Evolutionary conservation across 805 yeast genomes (phyloP).

Genomic region (Hanseniaspora clermontiae): DNA sequence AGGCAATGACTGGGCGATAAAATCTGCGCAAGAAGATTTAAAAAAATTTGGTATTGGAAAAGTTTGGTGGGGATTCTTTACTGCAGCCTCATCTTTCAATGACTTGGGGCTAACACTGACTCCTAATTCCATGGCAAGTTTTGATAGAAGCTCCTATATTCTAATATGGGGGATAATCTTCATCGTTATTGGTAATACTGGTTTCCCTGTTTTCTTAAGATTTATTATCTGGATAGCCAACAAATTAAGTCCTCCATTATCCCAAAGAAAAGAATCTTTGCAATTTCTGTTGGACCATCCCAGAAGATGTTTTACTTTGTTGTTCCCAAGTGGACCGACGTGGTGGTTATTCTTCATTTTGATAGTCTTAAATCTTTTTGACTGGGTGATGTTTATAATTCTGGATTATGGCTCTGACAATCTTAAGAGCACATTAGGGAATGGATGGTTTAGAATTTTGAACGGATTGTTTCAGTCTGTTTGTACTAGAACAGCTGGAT

Average conservation of each 20-base stretch:
- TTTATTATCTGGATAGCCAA: conserved; percentile 70
- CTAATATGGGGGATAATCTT: conserved; percentile 54
- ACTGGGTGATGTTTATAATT: conserved; percentile 66
- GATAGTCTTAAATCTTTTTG: conserved; percentile 59
- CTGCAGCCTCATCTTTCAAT: conserved; percentile 65
- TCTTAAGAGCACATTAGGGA: conserved; percentile 29
- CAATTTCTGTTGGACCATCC: conserved; percentile 90
- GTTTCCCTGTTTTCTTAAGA: conserved; percentile 75
- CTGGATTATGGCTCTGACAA: conserved; percentile 51
- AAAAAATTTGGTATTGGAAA: conserved; percentile 52
- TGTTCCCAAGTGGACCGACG: conserved; percentile 86
- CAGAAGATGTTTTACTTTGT: conserved; percentile 83
- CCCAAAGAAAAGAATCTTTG: conserved; percentile 57
- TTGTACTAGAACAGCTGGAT: conserved; percentile 90
- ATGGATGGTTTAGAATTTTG: conserved; percentile 40
- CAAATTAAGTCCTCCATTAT: conserved; percentile 52
- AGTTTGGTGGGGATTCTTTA: conserved; percentile 89
- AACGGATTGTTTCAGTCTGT: conserved; percentile 86
- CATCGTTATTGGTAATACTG: conserved; percentile 86
- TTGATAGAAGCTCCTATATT: conserved; percentile 50
- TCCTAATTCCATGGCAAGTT: conserved; percentile 65
- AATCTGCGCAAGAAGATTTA: conserved; percentile 30
- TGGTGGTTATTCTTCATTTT: conserved; percentile 84
- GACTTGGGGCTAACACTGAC: conserved; percentile 78
- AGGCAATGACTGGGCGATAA: conserved; percentile 21